Base-by-base conservation (phyloP, 2,329 filamentous ascomycete species). In the Fusarium sp. region DNA sequence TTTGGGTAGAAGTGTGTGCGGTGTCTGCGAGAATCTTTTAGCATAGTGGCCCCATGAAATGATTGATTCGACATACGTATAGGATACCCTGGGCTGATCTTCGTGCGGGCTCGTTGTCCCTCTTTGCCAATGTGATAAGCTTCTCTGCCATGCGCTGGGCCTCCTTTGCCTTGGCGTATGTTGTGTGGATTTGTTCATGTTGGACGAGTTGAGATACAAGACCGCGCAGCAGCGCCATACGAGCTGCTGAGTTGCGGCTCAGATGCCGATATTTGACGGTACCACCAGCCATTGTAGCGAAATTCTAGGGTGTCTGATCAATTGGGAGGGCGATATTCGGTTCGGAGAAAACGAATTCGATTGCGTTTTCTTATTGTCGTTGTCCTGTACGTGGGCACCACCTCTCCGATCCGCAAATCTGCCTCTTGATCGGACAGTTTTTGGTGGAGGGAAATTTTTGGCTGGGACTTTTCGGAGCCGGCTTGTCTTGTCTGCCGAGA, bases 91-190 rank as follows among this genome's bases (percentile, higher is more conserved):
- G 84, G n/a, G 94, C 95, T 73, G 88, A 89, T 78, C 90, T 87
- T 79, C 89, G 87, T 66, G 91, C 91, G 22, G 93, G 92, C 77
- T 94, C 91, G 43, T 95, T 97, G 80, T 98, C 94, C 83, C 91
- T 92, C 88, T 98, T 99, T 22, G 93, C 95, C 75, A 97, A 81
- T 7, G 95, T 98, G 77, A 99, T 95, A 73, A 98, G 86, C 85
- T 97, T 97, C 79, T 99, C 96, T 10, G 95, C 96, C 74, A 98
- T 81, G 45, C 93, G 88, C 83, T 99, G 96, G 22, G 96, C 93
- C 84, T 99, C 96, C 83, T 98, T 99, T 50, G 96, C 96, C 84
- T 98, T 98, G 80, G 92, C 91, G 87, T 92, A 98, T 83, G 96
- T 97, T 53, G 96, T 99, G 71, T 91, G 90, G 83, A 99, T 97